Base-by-base conservation (phyloP, 176 grass and related monocot species). In the Cenchrus americanus region DNA sequence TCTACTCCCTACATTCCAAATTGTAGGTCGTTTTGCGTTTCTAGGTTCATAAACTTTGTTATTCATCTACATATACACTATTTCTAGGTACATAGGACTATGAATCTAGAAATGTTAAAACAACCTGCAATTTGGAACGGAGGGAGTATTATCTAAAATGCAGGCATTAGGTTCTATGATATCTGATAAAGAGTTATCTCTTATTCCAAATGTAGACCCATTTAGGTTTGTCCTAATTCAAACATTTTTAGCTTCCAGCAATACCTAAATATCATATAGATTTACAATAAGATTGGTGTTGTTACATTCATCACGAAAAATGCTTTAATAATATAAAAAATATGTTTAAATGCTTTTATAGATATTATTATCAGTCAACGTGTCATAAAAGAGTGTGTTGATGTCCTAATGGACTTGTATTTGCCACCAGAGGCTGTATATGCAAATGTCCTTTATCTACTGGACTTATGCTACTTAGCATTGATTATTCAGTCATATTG, bases 401-500 rank as follows among this genome's bases (percentile, higher is more conserved):
- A 21, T 55, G 6, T 55, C 53, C 18, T 21, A 8, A 17, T 17
- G 51, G 51, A 55, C 18, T 55, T 55, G 21, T 8, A 55, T 55
- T 19, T 55, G 58, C n/a, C 58, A 61, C n/a, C 7, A 59, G 6
- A 59, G 55, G 55, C 14, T 53, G 14, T 37, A 37, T 48, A 13
- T 60, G 26, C 69, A 60, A 49, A 34, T 79, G 75, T 32, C n/a
- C 13, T 79, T 69, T 73, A 61, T 79, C 10, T 79, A 64, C 6
- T 40, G 24, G 9, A 34, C 12, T n/a, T 41, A 57, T 62, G 26
- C 27, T 63, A 55, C 74, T 61, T 24, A 74, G 17, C 9, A 65
- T 1, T 18, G 18, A 46, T 42, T 52, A 2, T 57, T 71, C 22
- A 10, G n/a, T 54, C 40, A 21, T 44, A 47, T 5, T 60, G 17